These are phyloP conservation scores for Cordyceps cicadae DNA, from an alignment of 2,329 filamentous ascomycete species.

Conservation along the genomic window DNA sequence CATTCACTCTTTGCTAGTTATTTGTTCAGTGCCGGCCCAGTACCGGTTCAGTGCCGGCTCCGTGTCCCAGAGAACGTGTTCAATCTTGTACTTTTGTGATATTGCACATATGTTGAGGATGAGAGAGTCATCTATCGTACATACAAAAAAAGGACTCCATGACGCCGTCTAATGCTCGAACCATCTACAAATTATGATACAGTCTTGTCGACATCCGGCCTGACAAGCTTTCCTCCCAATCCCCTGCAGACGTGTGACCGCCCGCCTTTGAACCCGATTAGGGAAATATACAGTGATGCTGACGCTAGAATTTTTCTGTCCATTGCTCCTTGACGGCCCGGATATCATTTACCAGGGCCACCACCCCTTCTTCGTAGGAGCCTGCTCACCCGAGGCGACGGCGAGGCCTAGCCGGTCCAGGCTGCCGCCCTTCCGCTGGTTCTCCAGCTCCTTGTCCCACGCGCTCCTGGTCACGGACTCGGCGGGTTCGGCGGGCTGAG, in stretches of 20 bases:
- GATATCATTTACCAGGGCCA: conserved; percentile 29
- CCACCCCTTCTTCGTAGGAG: conserved; percentile 39
- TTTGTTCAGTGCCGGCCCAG: neutral
- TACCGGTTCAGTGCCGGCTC: too few relatives aligned
- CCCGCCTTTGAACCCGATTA: neutral
- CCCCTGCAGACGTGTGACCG: neutral
- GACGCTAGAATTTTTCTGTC: conserved; percentile 2
- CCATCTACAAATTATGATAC: conserved; percentile 33
- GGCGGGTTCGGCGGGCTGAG: conserved; percentile 18
- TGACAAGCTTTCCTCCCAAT: conserved; percentile 13
- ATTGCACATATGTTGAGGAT: conserved; percentile 7
- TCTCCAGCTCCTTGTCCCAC: conserved; percentile 42
- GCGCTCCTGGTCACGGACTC: conserved; percentile 34
- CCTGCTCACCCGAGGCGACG: conserved; percentile 17
- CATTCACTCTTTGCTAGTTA: neutral
- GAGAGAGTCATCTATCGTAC: conserved; percentile 9
- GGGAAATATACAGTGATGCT: conserved; percentile 8
- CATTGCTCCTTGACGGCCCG: neutral
- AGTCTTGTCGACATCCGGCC: conserved; percentile 23
- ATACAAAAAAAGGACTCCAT: conserved; percentile 12
- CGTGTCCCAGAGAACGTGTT: too few relatives aligned
- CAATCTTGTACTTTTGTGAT: neutral
- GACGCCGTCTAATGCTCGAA: conserved; percentile 16
- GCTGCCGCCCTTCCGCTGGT: conserved; percentile 41
- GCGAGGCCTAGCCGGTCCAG: conserved; percentile 42